phyloP scores from a whole-genome alignment of 768 basidiomycete genomes.

The Boletus coccyginus region DNA sequence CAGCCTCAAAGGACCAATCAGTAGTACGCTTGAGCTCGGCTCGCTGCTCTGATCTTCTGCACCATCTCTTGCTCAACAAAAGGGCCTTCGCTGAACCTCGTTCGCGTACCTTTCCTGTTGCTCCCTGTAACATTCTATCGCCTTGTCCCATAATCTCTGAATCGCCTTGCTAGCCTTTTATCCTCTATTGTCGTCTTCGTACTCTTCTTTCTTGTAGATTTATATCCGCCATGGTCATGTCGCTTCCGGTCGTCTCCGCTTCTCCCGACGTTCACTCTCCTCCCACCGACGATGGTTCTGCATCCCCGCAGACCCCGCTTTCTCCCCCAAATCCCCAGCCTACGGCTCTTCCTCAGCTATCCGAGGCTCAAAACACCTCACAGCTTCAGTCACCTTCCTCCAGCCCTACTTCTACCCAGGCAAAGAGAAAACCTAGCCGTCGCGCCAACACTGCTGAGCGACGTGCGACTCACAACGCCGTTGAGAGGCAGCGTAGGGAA shows the following conservation, averaged over 20 bases:
- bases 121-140: conserved; percentile 26
- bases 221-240: conserved; percentile 32
- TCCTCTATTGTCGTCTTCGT: conserved; percentile 9
- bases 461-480: conserved; percentile 94
- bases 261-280: conserved; percentile 39
- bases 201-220: conserved; percentile 15
- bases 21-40: conserved; percentile 68
- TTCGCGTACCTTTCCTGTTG: conserved; percentile 42
- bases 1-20: conserved; percentile 37
- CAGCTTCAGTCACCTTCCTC: conserved; percentile 23
- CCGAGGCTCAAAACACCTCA: conserved; percentile 23
- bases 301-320: conserved; percentile 48
- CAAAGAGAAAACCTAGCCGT: conserved; percentile 79
- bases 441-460: conserved; percentile 97
- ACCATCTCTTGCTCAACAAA: conserved; percentile 23
- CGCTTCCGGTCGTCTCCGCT: conserved; percentile 39
- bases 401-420: conserved; percentile 33
- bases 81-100: conserved; percentile 41
- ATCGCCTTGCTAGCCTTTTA: neutral
- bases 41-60: conserved; percentile 47
- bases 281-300: conserved; percentile 41
- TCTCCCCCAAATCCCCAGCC: conserved; percentile 37
- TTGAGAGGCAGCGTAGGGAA: conserved; percentile 91
- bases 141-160: conserved; percentile 15
- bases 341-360: conserved; percentile 33